A percentile compares a stretch with the other conserved stretches of the same genome.
Evolutionary conservation across 192 early-diverging fungal species (phyloP).

Genomic region (Mortierella antarctica): DNA sequence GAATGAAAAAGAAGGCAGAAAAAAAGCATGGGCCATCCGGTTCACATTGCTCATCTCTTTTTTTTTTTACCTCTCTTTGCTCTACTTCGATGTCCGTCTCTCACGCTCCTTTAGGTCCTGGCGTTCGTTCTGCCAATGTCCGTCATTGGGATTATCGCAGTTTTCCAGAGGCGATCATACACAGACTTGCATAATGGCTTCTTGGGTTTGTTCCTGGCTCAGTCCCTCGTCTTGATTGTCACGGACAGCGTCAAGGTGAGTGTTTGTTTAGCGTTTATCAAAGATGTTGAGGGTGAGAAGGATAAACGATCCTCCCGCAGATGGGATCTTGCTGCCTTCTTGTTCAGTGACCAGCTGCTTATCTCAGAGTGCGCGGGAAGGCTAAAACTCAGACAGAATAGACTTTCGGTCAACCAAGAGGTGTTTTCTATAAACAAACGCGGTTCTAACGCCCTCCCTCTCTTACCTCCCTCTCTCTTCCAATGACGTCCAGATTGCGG

Average conservation of each 20-base stretch:
- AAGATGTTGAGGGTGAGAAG: too few relatives aligned
- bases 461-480: not conserved
- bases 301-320: too few relatives aligned
- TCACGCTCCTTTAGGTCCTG: constrained; percentile 23
- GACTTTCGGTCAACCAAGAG: not conserved
- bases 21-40: not conserved
- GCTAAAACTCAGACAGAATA: too few relatives aligned
- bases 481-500: constrained; percentile 44
- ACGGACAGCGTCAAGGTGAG: constrained; percentile 63
- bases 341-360: too few relatives aligned
- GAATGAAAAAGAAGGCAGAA: not conserved
- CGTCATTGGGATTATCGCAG: constrained; percentile 34
- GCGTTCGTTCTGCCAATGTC: constrained; percentile 52
- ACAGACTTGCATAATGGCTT: constrained; percentile 52
- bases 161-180: constrained; percentile 49
- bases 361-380: too few relatives aligned
- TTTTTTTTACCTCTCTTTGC: not conserved
- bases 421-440: not conserved
- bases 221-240: constrained; percentile 58
- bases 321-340: too few relatives aligned
- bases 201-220: constrained; percentile 56
- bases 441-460: not conserved
- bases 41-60: not conserved
- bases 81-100: not conserved
- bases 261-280: too few relatives aligned